Evolutionary conservation across 208 protist genomes (phyloP), one percentile per base, ranked within the genome.

Genomic region (Trypanosoma theileri): DNA sequence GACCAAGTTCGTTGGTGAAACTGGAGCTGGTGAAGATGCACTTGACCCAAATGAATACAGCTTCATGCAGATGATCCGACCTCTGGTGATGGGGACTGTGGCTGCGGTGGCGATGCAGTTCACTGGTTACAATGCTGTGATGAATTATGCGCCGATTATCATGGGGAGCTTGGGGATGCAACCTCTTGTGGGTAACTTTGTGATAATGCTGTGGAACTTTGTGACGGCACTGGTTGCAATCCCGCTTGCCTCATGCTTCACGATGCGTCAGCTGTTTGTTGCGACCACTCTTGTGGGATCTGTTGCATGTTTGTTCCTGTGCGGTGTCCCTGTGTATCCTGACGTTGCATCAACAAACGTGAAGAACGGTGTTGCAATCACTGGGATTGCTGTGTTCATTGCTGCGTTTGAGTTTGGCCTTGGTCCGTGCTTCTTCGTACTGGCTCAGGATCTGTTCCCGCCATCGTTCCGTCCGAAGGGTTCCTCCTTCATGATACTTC

Each of bases 191-290:
- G 90, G 90, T 44, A 95, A 91, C 76, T 84, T 92, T 59, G 55
- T 89, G 35, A 84, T 95, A 51, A 93, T 95, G 85, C 53, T 80
- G 69, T 92, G 85, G 88, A 94, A 93, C 81, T 94, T 94, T 66
- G 76, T 94, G 75, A 90, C 88, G 45, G 82, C 86, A n/a, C 64
- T 96, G 53, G 66, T 56, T 35, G 84, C 86, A 13, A 86, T 96
- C 48, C 84, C 84, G 42, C 81, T 96, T 52, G 73, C 82, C 24
- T 73, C 67, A 63, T 45, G 75, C 42, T 83, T 93, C 75, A 81
- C 85, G 57, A 89, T 90, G 82, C 85, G 85, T 45, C 80, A 89
- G 68, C 59, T 92, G 60, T 95, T 91, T 74, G 69, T 93, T 17
- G 56, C 71, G 26, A 66, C 76, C 64, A 84, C 85, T 13, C 35